A percentile compares a stretch with the other conserved stretches of the same genome.
Conservation (phyloP, 345 rosid species). For the Stellera chamaejasme region DNA sequence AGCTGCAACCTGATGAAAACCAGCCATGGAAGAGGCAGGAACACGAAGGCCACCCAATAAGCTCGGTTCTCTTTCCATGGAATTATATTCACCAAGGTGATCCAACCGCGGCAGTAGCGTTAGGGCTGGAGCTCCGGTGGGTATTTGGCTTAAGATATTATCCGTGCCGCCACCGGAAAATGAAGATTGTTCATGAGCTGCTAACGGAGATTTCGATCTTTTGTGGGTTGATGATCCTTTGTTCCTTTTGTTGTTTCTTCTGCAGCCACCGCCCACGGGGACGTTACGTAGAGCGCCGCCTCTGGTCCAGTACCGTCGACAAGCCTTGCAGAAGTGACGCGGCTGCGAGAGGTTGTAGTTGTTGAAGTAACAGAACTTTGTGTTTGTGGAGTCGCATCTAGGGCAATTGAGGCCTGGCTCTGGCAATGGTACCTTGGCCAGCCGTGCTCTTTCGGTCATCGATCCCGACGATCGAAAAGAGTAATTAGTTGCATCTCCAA, state of each 20-base stretch:
- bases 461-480: slow-evolving; percentile 32
- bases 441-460: slow-evolving; percentile 49
- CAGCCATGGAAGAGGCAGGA: slow-evolving; percentile 6
- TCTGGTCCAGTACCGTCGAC: slow-evolving; percentile 70
- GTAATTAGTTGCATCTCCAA: slow-evolving; percentile 10
- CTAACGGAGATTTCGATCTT: slow-evolving; percentile 42
- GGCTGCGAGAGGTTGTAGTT: slow-evolving; percentile 74
- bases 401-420: slow-evolving; percentile 58
- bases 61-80: slow-evolving; percentile 22
- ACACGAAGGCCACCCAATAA: slow-evolving; percentile 25
- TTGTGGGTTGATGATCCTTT: slow-evolving; percentile 27
- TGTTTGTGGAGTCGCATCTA: slow-evolving; percentile 58
- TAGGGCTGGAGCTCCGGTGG: slow-evolving; percentile 19
- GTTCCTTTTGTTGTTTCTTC: slow-evolving; percentile 53
- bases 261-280: slow-evolving; percentile 66
- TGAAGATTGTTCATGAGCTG: slow-evolving; percentile 14
- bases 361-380: slow-evolving; percentile 74
- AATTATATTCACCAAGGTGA: slow-evolving; percentile 23
- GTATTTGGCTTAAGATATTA: slow-evolving; percentile 21
- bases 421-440: slow-evolving; percentile 47
- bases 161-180: slow-evolving; percentile 20
- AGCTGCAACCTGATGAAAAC: slow-evolving; percentile 8
- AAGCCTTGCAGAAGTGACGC: slow-evolving; percentile 72
- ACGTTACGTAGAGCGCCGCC: slow-evolving; percentile 75
- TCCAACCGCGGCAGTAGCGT: slow-evolving; percentile 37